Base-by-base conservation (phyloP, 768 basidiomycete genomes). In the Leccinum aurantiacum region DNA sequence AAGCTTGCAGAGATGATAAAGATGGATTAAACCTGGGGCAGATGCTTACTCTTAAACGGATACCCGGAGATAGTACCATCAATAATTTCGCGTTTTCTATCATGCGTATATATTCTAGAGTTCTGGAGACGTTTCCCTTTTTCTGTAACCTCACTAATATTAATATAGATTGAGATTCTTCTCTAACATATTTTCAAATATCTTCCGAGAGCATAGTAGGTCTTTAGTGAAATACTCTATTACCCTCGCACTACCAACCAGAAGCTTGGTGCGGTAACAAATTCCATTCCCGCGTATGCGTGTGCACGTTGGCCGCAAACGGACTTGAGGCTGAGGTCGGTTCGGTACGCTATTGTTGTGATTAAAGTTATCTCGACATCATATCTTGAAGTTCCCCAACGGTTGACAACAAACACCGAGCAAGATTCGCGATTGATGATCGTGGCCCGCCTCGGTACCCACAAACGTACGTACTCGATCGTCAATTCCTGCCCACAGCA, bases 1-100 rank as follows among this genome's bases (percentile, higher is more conserved):
- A 62, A 59, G 44, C 46, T 73, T 53, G 53, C 33, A 59, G 61
- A 65, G 19, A 53, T 65, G 56, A 60, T 65, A 25, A 38, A 37
- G 44, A 53, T 54, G 8, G 25, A 55, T 25, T 72, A 53, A 73
- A 22, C 22, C 22, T 22, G 31, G 35, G 14, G 17, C 15, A 24
- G 8, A 24, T 49, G 46, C 29, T 22, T n/a, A 14, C n/a, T 29
- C 22, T 27, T 9, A 10, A 22, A n/a, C 15, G 29, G 13, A 49
- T 29, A 8, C 13, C 10, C 9, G 25, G 9, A 19, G 49, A 29
- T 38, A 25, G 27, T 27, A 9, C 4, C 49, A 2, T 50, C 14
- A 19, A 53, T 24, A 7, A 3, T 25, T 60, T 53, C n/a, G 31
- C 24, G 56, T 47, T 46, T 57, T 37, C 6, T 17, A 24, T 2